Evolutionary conservation across 2,329 filamentous ascomycete genomes (phyloP), one percentile per base, ranked within the genome.

Genomic region (Didymella pinodella): DNA sequence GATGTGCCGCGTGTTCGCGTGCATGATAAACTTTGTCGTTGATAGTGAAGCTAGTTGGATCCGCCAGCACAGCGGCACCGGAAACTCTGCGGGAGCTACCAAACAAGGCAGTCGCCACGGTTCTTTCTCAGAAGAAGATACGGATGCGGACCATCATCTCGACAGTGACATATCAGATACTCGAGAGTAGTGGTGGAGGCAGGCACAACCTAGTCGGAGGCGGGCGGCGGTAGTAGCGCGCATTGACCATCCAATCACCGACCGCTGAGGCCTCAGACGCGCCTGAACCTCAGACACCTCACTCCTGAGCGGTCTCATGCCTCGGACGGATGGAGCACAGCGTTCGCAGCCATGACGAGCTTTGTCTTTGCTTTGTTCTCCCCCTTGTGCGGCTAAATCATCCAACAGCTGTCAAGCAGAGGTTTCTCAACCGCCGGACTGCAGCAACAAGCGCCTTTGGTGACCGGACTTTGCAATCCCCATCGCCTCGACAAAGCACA

Each of bases 201-300:
- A 55, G 48, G 52, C 51, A 31, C 43, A 43, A 25, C 48, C 51
- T 55, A 22, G 57, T 59, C 57, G 51, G 44, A 26, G 38, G 7
- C 45, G 40, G 52, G 41, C 28, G 36, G 43, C 38, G 48, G 28
- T 29, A 40, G 48, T 52, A 55, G 48, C 43, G 47, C 25, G 36
- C 45, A 49, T 22, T 12, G 38, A 18, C 52, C 57, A 41, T 29
- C 52, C 52, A 56, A 60, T 56, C 28, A 48, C 22, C n/a, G 43
- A 12, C 22, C 20, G 18, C 29, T 43, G 18, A 48, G 29, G 52
- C 43, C 47, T 20, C 34, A 20, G 36, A 55, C 48, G 48, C 57
- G 57, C 57, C 46, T 26, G 44, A 55, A 56, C 36, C 48, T 60
- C 52, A 60, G 53, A 60, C 57, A 47, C 43, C 31, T 51, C 43